phyloP scores from a whole-genome alignment of 805 yeast species.

The Isabelozyma rhagii region DNA sequence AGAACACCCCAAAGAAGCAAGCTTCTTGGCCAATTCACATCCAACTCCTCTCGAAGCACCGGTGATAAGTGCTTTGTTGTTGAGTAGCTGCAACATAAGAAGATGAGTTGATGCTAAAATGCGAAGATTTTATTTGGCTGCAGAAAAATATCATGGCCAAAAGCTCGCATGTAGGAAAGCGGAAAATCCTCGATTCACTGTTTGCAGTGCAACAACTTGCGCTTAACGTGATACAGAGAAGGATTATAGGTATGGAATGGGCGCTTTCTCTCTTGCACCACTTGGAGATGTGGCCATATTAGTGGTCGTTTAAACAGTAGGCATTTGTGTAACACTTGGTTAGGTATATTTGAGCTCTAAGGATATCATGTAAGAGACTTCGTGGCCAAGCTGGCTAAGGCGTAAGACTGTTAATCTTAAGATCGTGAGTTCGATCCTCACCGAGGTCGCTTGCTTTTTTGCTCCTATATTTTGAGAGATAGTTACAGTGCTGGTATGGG shows the following conservation, averaged over 20 bases:
- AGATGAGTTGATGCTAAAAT: not conserved
- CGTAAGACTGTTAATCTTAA: constrained; percentile 1
- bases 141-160: not conserved
- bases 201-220: too few species aligned
- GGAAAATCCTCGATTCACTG: too few species aligned
- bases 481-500: too few species aligned
- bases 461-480: too few species aligned
- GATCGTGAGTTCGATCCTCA: constrained; percentile 2
- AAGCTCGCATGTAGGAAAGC: too few species aligned
- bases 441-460: constrained; percentile 1
- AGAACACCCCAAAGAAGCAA: constrained; percentile 30
- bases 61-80: constrained; percentile 32
- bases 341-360: too few species aligned
- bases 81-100: not conserved
- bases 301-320: too few species aligned
- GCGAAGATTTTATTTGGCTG: not conserved
- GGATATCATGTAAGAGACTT: not conserved
- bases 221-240: too few species aligned
- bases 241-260: too few species aligned
- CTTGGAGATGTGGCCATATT: too few species aligned
- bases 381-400: constrained; percentile 2
- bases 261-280: too few species aligned
- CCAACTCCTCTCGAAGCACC: constrained; percentile 43
- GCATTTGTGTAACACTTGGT: too few species aligned
- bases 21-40: constrained; percentile 18